phyloP scores from a whole-genome alignment of 345 rosid genomes.

The Raphanus raphanistrum region DNA sequence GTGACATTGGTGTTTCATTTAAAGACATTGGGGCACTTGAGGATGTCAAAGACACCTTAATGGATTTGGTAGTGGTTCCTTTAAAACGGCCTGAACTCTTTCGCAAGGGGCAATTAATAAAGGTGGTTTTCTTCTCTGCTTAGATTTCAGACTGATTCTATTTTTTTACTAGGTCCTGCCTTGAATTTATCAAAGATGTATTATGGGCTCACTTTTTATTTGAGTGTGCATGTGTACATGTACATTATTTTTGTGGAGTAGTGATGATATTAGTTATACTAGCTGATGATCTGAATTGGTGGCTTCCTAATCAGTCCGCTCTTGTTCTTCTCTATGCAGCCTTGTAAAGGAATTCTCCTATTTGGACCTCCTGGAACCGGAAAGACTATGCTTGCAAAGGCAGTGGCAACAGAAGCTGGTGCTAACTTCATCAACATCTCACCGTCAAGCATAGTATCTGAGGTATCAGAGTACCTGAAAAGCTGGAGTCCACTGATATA shows the following conservation, averaged over 20 bases:
- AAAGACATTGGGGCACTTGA: constrained; percentile 94
- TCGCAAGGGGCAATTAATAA: constrained; percentile 82
- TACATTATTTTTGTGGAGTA: not conserved
- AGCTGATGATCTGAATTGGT: not conserved
- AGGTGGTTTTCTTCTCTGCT: constrained; percentile 44
- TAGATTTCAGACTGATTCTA: too few relatives aligned
- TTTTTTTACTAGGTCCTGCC: not conserved
- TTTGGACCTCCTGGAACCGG: constrained; percentile 99
- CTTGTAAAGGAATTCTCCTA: constrained; percentile 88
- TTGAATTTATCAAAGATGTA: too few relatives aligned
- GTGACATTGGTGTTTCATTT: constrained; percentile 83
- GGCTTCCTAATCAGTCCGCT: constrained; percentile 8
- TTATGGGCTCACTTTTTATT: not conserved
- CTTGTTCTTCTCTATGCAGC: constrained; percentile 25
- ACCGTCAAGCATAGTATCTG: constrained; percentile 85
- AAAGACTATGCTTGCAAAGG: constrained; percentile 95
- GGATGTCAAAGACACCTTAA: constrained; percentile 83
- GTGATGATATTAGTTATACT: not conserved
- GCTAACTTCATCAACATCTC: constrained; percentile 92
- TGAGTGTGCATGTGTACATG: not conserved
- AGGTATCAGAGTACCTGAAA: constrained; percentile 46
- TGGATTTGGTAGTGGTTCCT: constrained; percentile 93
- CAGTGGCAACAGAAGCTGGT: constrained; percentile 95
- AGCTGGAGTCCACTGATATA: not conserved
- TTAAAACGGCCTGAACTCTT: constrained; percentile 85